Base-by-base conservation (phyloP, 495 filamentous ascomycete species). In the Filosporella fistucella region DNA sequence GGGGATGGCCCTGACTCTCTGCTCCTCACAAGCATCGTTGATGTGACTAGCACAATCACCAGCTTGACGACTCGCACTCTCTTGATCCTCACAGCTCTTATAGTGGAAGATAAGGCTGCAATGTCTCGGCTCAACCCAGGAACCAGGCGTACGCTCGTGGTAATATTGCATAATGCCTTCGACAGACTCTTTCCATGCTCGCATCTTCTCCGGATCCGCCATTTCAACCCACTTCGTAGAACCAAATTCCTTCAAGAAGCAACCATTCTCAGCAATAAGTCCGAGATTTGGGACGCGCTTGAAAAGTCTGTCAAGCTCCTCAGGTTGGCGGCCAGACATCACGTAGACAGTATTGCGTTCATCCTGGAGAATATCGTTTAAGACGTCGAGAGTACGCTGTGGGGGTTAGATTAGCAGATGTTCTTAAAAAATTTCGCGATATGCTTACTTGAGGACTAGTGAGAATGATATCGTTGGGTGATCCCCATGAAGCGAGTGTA, bases 231-330 rank as follows among this genome's bases (percentile, higher is more conserved):
- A 96, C 16, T 71, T 67, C 10, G 75, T 72, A 13, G 66, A 70
- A n/a, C 80, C 73, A 42, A 76, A 78, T 49, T 85, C 77, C 54
- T 86, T 85, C 34, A 95, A 66, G 64, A 90, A 96, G 57, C 86
- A 95, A 2, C 91, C 91, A 61, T 93, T 95, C 65, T 96, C 91
- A 11, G 91, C 89, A 52, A 96, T 91, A 13, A 95, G 70, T 1
- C 91, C 91, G 1, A 96, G 70, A 38, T 82, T 80, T 16, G 84
- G 80, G 3, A 94, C 82, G 37, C 82, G 71, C 22, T 80, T 78
- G 74, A 96, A 95, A 8, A 94, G 69, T 1, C 80, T 75, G 51
- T 95, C 90, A 32, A 96, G 84, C 58, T 96, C 89, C 59, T 95
- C 86, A 0, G 88, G 84, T 58, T 81, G 82, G 21, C 88, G 78